Evolutionary conservation across 441 rosid genomes (phyloP).

Genomic region (Omphalea diandra): DNA sequence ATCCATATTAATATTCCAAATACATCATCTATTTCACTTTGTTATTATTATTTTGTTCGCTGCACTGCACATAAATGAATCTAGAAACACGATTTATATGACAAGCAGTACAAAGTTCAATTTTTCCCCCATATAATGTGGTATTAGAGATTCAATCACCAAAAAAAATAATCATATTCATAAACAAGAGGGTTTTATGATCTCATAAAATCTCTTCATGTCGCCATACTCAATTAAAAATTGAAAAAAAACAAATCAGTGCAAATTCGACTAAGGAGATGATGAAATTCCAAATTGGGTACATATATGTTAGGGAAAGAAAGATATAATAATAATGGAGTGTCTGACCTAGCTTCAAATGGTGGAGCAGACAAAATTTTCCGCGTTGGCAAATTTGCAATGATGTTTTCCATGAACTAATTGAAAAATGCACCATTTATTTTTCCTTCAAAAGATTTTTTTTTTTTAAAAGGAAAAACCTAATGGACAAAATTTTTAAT

Average conservation of each 20-base stretch:
- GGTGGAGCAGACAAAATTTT: constrained; percentile 20
- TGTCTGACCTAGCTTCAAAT: background rate
- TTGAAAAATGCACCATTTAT: background rate
- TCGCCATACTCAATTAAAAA: too few relatives aligned
- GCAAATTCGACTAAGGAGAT: background rate
- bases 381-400: background rate
- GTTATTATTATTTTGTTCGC: background rate
- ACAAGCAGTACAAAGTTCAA: too few relatives aligned
- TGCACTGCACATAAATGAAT: too few relatives aligned
- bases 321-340: background rate
- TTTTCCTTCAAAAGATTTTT: background rate
- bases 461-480: background rate
- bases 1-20: background rate
- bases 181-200: too few relatives aligned
- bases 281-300: background rate
- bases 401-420: constrained; percentile 1
- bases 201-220: too few relatives aligned
- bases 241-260: background rate
- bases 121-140: too few relatives aligned
- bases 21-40: background rate
- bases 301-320: background rate
- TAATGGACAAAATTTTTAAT: background rate
- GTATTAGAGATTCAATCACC: too few relatives aligned
- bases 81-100: too few relatives aligned
- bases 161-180: too few relatives aligned